Evolutionary conservation across 495 filamentous ascomycete species (phyloP), one percentile per base, ranked within the genome.

Genomic region (Aeminium ludgeri): DNA sequence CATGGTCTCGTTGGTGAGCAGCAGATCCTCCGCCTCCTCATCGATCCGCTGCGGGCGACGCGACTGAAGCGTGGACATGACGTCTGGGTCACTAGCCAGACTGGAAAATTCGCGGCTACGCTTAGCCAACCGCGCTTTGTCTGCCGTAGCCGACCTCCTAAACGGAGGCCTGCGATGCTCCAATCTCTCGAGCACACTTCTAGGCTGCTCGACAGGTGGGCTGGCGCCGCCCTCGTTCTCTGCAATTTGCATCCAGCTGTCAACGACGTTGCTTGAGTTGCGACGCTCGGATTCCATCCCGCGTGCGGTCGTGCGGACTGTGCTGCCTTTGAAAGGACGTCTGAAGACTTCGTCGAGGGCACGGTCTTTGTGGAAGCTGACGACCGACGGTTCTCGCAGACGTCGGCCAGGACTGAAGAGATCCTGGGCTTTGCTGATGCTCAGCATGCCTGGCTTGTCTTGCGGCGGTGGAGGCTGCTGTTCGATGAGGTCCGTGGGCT

Each of bases 311-410:
- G 57, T 53, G 18, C 61, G 60, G 13, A 60, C 33, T 5, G 59
- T 63, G 18, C 62, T 59, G 33, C 64, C 65, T 16, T 51, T 51
- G 43, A 68, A 77, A 7, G 74, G 72, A 19, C 63, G 62, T 40
- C 82, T 70, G 56, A 96, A 96, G 0, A 96, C 84, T 49, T 91
- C 86, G 17, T 92, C 87, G n/a, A 96, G 61, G 8, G 82, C 86
- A 30, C 74, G 75, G 47, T 94, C 86, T 53, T 93, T 89, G 43
- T 86, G 82, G 52, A 74, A 84, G 0, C 81, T 86, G 20, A 79
- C 70, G 32, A 89, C 70, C 0, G 83, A 91, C 35, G 83, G 82
- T 54, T 89, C 82, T 25, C 83, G 76, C 23, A 81, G 64, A 27
- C 79, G 61, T 43, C 63, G 70, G 12, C 58, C 62, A 11, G 78